These are phyloP conservation scores for Tremella yokohamensis DNA, from an alignment of 768 basidiomycete genomes.

Conservation along the genomic window DNA sequence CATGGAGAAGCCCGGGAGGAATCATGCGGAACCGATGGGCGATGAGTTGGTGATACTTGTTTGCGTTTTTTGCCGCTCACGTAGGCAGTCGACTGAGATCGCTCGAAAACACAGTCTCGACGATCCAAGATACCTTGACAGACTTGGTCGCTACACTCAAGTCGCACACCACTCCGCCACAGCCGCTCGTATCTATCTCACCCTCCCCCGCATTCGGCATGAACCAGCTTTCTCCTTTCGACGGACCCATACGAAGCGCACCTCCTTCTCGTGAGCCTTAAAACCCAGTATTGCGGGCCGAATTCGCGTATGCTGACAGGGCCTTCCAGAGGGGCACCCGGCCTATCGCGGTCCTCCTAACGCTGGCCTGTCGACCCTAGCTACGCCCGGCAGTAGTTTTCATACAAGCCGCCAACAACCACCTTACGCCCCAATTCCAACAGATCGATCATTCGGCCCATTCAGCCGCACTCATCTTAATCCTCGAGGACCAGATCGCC, in stretches of 20 bases:
- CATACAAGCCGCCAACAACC: background rate
- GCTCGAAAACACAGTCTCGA: conserved; percentile 76
- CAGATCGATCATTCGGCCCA: background rate
- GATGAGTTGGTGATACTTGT: conserved; percentile 35
- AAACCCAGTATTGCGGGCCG: too few relatives aligned
- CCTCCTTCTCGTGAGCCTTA: too few relatives aligned
- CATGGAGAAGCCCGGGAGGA: conserved; percentile 77
- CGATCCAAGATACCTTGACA: conserved; percentile 72
- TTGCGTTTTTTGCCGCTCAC: background rate
- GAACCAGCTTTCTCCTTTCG: too few relatives aligned
- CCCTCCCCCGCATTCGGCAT: too few relatives aligned
- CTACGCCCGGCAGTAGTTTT: too few relatives aligned
- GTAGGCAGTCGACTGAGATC: conserved; percentile 75
- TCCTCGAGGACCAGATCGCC: background rate
- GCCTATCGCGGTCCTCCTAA: too few relatives aligned
- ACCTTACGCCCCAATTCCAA: background rate
- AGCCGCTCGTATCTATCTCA: background rate
- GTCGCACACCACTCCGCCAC: conserved; percentile 23
- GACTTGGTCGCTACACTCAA: conserved; percentile 78
- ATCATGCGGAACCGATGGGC: conserved; percentile 52
- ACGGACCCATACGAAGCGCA: too few relatives aligned
- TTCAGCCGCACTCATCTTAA: background rate
- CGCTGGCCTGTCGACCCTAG: too few relatives aligned
- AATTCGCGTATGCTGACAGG: too few relatives aligned
- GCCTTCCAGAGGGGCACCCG: too few relatives aligned